phyloP scores from a whole-genome alignment of 805 yeast species.

The Wickerhamomyces ciferrii region DNA sequence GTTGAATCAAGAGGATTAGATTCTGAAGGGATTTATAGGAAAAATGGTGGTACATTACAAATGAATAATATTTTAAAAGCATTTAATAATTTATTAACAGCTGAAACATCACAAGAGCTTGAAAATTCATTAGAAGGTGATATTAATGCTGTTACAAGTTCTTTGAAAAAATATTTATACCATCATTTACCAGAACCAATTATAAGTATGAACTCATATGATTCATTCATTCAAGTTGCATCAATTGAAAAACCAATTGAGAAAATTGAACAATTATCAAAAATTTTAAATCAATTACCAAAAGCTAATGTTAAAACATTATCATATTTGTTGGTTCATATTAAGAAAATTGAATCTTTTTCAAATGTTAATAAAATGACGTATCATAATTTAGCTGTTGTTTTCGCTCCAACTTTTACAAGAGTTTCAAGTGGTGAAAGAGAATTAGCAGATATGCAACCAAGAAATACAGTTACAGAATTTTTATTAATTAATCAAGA shows the following conservation, averaged over 20 bases:
- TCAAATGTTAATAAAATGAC: slow-evolving; percentile 72
- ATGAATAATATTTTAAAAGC: slow-evolving; percentile 29
- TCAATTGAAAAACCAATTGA: slow-evolving; percentile 21
- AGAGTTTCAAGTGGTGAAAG: slow-evolving; percentile 74
- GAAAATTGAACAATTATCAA: slow-evolving; percentile 34
- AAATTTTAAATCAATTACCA: slow-evolving; percentile 53
- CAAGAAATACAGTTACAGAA: slow-evolving; percentile 74
- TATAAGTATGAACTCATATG: slow-evolving; percentile 66
- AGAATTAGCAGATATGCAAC: slow-evolving; percentile 81
- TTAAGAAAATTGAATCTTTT: slow-evolving; percentile 50
- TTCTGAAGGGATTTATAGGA: slow-evolving; percentile 84
- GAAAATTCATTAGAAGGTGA: slow-evolving; percentile 47
- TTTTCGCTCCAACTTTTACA: slow-evolving; percentile 90
- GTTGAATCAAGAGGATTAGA: slow-evolving; percentile 75
- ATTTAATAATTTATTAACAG: slow-evolving; percentile 20
- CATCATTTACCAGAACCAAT: slow-evolving; percentile 75
- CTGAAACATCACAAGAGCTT: slow-evolving; percentile 29
- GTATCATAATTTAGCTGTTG: slow-evolving; percentile 76
- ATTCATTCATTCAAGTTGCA: slow-evolving; percentile 54
- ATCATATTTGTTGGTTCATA: slow-evolving; percentile 54
- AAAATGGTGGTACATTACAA: slow-evolving; percentile 49
- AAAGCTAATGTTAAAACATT: slow-evolving; percentile 59
- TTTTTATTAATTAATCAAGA: slow-evolving; percentile 50
- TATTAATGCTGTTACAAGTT: slow-evolving; percentile 81
- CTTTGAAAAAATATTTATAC: slow-evolving; percentile 82